Conservation (phyloP, 345 rosid species). For the Aegle marmelos region DNA sequence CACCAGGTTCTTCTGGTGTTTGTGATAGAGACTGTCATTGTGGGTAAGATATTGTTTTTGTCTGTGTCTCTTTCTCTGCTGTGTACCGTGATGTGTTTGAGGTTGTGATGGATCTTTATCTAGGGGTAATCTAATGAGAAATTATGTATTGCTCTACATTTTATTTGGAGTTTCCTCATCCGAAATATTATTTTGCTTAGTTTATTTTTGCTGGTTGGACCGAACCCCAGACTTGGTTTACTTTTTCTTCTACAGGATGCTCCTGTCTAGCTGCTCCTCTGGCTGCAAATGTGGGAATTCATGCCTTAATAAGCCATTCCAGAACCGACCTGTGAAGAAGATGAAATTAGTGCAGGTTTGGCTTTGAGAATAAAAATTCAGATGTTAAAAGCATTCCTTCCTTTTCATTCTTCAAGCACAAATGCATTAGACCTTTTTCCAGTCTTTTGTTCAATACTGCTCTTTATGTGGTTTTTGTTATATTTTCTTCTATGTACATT, state of each 20-base stretch:
- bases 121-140: background rate
- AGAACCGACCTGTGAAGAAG: slow-evolving; percentile 78
- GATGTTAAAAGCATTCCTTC: background rate
- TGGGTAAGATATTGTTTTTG: slow-evolving; percentile 56
- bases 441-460: background rate
- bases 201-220: background rate
- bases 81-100: background rate
- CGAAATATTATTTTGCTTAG: background rate
- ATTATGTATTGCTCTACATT: background rate
- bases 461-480: slow-evolving; percentile 1
- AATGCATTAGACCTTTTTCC: background rate
- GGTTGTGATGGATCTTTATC: background rate
- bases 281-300: slow-evolving; percentile 83
- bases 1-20: slow-evolving; percentile 56
- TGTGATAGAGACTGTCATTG: slow-evolving; percentile 95
- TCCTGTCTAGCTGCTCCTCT: slow-evolving; percentile 89
- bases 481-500: slow-evolving; percentile 14
- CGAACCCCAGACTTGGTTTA: background rate
- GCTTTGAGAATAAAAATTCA: background rate
- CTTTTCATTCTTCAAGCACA: background rate
- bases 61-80: slow-evolving; percentile 3
- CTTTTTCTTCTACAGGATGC: slow-evolving; percentile 58
- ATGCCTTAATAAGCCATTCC: slow-evolving; percentile 92
- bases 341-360: slow-evolving; percentile 81
- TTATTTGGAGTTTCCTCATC: background rate